Conservation (phyloP, 2,329 filamentous ascomycete species). For the Gyromitra esculenta region DNA sequence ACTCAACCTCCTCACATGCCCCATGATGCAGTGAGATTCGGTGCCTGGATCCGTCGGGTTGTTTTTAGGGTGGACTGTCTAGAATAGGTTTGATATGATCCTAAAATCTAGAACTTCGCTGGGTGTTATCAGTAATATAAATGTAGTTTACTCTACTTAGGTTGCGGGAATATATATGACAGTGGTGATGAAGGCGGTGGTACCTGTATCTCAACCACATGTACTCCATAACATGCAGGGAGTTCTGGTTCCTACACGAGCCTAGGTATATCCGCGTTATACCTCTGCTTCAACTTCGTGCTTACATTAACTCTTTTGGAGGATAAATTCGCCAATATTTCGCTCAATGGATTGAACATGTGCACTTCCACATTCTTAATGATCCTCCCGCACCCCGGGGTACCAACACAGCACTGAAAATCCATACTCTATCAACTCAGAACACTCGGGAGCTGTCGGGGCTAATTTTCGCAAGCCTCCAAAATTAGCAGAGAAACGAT, state of each 20-base stretch:
- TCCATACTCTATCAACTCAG: neutral
- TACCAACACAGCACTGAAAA: constrained; percentile 7
- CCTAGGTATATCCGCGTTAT: constrained; percentile 2
- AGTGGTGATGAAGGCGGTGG: constrained; percentile 27
- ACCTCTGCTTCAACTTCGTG: neutral
- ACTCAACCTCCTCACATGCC: constrained; percentile 8
- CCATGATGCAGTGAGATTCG: constrained; percentile 1
- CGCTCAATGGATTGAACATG: constrained; percentile 30
- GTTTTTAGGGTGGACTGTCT: neutral
- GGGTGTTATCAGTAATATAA: neutral
- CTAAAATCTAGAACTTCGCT: neutral
- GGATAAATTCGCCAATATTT: constrained; percentile 17
- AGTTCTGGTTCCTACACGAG: neutral
- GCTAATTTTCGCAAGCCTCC: constrained; percentile 12
- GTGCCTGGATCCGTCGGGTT: constrained; percentile 3
- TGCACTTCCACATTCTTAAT: constrained; percentile 16
- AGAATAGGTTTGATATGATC: neutral
- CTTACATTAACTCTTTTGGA: constrained; percentile 1
- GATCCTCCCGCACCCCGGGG: constrained; percentile 12
- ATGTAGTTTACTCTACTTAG: neutral
- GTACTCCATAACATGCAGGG: neutral
- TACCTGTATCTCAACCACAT: neutral
- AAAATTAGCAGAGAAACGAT: constrained; percentile 23
- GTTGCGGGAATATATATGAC: constrained; percentile 25
- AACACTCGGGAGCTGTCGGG: constrained; percentile 29